phyloP scores from a whole-genome alignment of 768 basidiomycete genomes.

The Suillus subalutaceus region DNA sequence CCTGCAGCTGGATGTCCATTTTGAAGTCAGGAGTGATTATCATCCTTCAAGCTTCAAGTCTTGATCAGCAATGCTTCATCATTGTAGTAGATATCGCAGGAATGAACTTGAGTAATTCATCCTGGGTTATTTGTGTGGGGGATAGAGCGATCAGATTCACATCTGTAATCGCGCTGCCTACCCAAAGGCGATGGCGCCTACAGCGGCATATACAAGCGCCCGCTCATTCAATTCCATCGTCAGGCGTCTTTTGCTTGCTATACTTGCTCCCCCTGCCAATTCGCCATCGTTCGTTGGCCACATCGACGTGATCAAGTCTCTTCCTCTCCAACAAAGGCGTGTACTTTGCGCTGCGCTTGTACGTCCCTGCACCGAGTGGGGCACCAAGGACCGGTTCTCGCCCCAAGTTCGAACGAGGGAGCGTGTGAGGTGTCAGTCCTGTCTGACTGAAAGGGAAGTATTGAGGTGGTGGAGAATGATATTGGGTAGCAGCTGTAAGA shows the following conservation, averaged over 20 bases:
- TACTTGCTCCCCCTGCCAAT: constrained; percentile 1
- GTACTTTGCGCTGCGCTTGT: neutral
- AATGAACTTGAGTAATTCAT: neutral
- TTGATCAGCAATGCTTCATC: neutral
- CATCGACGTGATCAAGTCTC: constrained; percentile 2
- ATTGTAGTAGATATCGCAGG: neutral
- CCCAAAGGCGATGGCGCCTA: neutral
- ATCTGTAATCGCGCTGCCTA: neutral
- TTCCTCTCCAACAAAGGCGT: neutral
- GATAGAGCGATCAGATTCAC: neutral
- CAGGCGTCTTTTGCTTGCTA: neutral
- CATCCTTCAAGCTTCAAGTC: no score
- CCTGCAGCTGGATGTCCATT: neutral
- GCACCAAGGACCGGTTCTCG: neutral
- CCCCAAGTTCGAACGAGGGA: neutral
- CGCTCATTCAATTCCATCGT: neutral
- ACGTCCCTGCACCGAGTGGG: neutral
- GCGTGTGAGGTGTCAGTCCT: neutral
- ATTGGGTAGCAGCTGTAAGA: neutral
- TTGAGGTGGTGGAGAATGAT: constrained; percentile 2
- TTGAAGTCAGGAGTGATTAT: neutral
- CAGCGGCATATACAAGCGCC: neutral
- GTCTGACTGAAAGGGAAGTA: neutral
- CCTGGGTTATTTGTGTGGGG: neutral
- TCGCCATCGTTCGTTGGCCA: neutral